Conservation (phyloP, 768 basidiomycete species). For the Podaxis sp. region DNA sequence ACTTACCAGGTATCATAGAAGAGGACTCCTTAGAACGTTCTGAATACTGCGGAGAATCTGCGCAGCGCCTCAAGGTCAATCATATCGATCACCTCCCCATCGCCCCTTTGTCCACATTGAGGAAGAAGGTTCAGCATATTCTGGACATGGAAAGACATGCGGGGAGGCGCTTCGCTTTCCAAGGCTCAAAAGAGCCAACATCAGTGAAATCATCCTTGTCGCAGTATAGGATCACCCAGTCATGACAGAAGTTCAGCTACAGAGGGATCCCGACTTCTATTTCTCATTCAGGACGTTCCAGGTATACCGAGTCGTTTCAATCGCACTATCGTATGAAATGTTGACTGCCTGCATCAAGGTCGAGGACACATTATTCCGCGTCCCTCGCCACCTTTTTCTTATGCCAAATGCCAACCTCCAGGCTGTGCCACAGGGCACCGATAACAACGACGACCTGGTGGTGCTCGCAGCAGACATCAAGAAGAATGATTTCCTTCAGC, state of each 20-base stretch:
- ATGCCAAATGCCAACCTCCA: conserved; percentile 8
- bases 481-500: conserved; percentile 6
- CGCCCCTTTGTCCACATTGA: background rate
- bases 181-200: background rate
- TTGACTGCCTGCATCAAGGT: background rate
- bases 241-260: background rate
- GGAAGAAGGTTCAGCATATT: background rate
- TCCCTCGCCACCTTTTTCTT: conserved; percentile 5
- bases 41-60: background rate
- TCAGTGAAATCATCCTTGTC: background rate
- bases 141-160: background rate
- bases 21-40: background rate
- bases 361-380: conserved; percentile 7
- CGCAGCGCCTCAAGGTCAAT: background rate
- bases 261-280: conserved; percentile 5
- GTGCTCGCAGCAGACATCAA: conserved; percentile 3
- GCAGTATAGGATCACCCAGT: background rate
- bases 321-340: background rate
- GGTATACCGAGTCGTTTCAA: background rate
- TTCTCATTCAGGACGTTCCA: conserved; percentile 10
- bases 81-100: background rate
- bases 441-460: conserved; percentile 8
- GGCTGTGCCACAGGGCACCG: background rate
- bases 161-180: background rate
- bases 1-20: background rate